These are phyloP conservation scores for Coffea eugenioides DNA, from an alignment of 257 asterid genomes.

Conservation along the genomic window DNA sequence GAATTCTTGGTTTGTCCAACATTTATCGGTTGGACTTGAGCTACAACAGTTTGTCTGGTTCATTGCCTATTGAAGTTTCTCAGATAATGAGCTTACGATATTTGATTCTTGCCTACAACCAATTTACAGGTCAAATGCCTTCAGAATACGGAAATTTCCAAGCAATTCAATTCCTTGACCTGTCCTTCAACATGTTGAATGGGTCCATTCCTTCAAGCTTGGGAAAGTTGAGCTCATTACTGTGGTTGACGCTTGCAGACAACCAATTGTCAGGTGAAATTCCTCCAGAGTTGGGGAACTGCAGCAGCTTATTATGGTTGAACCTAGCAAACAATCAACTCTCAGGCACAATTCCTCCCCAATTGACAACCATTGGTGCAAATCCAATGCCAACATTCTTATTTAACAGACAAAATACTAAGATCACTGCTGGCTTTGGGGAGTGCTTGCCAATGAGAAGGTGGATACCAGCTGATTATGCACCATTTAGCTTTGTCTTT, in stretches of 20 bases:
- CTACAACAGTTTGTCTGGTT: constrained; percentile 66
- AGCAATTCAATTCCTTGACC: constrained; percentile 80
- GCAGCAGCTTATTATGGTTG: constrained; percentile 83
- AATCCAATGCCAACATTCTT: constrained; percentile 56
- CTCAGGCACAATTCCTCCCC: constrained; percentile 51
- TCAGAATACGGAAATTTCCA: constrained; percentile 57
- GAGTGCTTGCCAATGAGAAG: constrained; percentile 83
- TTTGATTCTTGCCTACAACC: constrained; percentile 70
- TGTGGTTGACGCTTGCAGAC: constrained; percentile 90
- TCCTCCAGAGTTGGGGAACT: constrained; percentile 72
- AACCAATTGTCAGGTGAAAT: constrained; percentile 58
- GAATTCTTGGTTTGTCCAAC: constrained; percentile 56
- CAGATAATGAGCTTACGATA: constrained; percentile 55
- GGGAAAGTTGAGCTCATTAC: constrained; percentile 66
- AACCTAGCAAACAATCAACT: constrained; percentile 70
- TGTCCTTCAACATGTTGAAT: constrained; percentile 61
- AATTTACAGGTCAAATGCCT: constrained; percentile 72
- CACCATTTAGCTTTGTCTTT: constrained; percentile 76
- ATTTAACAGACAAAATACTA: constrained; percentile 38
- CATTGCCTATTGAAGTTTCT: constrained; percentile 58
- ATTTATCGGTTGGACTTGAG: constrained; percentile 74
- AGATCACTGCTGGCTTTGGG: constrained; percentile 65
- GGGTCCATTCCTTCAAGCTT: constrained; percentile 64
- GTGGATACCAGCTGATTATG: constrained; percentile 90
- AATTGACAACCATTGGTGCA: constrained; percentile 57